Conservation (phyloP, 2,329 filamentous ascomycete species). For the Madurella fahalii region DNA sequence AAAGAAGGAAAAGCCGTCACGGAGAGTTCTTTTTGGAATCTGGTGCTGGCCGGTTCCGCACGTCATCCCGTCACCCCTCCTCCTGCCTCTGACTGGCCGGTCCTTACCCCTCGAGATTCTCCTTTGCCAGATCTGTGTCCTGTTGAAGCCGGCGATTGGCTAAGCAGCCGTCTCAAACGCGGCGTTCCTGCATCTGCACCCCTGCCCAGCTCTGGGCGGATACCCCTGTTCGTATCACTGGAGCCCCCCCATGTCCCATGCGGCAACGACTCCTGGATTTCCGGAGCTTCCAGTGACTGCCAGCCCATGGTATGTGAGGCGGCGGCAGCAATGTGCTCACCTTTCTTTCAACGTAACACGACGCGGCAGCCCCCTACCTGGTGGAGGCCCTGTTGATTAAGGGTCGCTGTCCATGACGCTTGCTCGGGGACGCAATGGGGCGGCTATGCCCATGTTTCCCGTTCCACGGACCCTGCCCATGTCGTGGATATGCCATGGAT, state of each 20-base stretch:
- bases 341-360: neutral
- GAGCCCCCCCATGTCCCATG: conserved; percentile 9
- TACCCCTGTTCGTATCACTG: conserved; percentile 11
- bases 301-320: neutral
- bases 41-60: no score
- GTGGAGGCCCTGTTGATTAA: conserved; percentile 16
- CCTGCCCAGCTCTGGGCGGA: conserved; percentile 15
- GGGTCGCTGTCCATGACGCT: neutral
- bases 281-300: conserved; percentile 7
- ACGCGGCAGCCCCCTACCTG: neutral
- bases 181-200: conserved; percentile 21
- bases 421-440: neutral
- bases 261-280: conserved; percentile 18
- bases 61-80: neutral
- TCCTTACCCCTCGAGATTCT: neutral
- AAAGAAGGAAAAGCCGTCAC: no score
- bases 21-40: no score
- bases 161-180: conserved; percentile 22
- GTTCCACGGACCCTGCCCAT: conserved; percentile 3
- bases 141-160: conserved; percentile 19
- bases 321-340: neutral
- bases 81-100: neutral
- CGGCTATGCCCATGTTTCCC: neutral
- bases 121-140: conserved; percentile 20
- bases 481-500: neutral